Evolutionary conservation across 2,329 filamentous ascomycete genomes (phyloP), one percentile per base, ranked within the genome.

Genomic region (Colletotrichum gigasporum): DNA sequence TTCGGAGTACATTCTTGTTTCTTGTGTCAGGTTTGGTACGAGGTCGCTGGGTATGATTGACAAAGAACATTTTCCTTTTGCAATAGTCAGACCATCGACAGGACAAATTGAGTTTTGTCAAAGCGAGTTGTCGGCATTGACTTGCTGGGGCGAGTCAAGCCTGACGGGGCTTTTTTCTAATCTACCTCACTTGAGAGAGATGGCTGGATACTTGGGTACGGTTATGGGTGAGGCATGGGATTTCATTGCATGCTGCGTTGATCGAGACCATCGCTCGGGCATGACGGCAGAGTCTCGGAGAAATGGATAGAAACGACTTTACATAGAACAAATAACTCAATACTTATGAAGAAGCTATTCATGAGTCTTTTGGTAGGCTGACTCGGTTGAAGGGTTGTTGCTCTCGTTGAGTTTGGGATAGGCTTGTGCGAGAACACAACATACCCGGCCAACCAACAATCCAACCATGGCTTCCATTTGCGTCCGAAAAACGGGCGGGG

Each of bases 1-100:
- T 59, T 52, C 5, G 48, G 47, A 44, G 61, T 54, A 61, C 14
- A 44, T 64, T 47, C 20, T 41, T 54, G 14, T 48, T 34, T 41
- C 24, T 41, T 50, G 8, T 35, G 22, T 48, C 34, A 30, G 41
- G 34, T 30, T 14, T 34, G 28, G 32, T 22, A 34, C 8, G 28
- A 28, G n/a, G 44, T 26, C 24, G 16, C 42, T 42, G 54, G 42
- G 34, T n/a, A 16, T 32, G 22, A 39, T 5, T 20, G 3, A 26
- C 8, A 30, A 32, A 50, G 18, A 12, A 20, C 16, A 12, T 35
- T 14, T 18, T 37, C 28, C 18, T n/a, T 34, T 24, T 16, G 24
- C 20, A 22, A 22, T 18, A 51, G 16, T 42, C 14, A 16, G 24
- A 41, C 16, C 35, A 28, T 35, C 9, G 26, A 10, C 20, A 18